phyloP scores from a whole-genome alignment of 1,139 yeast genomes.

The Protomyces macrosporus region DNA sequence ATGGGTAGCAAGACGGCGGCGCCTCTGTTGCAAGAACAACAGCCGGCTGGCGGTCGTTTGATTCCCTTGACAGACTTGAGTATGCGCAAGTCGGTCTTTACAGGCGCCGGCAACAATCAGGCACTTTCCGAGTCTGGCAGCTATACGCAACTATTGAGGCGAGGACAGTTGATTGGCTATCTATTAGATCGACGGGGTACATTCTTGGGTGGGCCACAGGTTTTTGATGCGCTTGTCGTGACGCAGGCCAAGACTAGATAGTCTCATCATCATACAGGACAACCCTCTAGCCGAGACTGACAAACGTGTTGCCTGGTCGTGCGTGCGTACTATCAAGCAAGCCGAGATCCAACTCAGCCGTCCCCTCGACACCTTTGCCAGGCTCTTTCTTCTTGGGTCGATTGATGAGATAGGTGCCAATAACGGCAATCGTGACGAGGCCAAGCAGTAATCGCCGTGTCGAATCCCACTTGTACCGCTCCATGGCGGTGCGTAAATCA shows the following conservation, averaged over 20 bases:
- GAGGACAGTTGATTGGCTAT: constrained; percentile 16
- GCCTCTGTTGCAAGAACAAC: neutral
- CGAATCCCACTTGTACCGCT: constrained; percentile 27
- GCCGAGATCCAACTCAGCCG: neutral
- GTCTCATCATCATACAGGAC: neutral
- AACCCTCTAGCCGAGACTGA: constrained; percentile 6
- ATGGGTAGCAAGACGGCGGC: neutral
- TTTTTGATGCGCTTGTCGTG: neutral
- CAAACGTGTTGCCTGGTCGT: constrained; percentile 13
- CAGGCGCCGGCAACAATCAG: constrained; percentile 15
- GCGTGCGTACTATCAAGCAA: neutral
- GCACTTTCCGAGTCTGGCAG: constrained; percentile 11
- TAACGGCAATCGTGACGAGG: constrained; percentile 15
- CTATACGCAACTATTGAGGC: constrained; percentile 9
- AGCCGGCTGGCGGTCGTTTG: neutral
- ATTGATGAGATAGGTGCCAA: constrained; percentile 22
- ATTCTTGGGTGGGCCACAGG: neutral
- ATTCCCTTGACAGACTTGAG: constrained; percentile 8
- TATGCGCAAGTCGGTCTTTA: constrained; percentile 5
- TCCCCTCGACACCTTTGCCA: neutral
- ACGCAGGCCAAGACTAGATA: neutral
- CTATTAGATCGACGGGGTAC: constrained; percentile 13
- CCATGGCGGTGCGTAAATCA: constrained; percentile 25
- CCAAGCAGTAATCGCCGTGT: constrained; percentile 30
- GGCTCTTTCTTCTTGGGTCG: constrained; percentile 2